Evolutionary conservation across 805 yeast species (phyloP), one percentile per base, ranked within the genome.

Genomic region (Kluyveromyces aestuarii): DNA sequence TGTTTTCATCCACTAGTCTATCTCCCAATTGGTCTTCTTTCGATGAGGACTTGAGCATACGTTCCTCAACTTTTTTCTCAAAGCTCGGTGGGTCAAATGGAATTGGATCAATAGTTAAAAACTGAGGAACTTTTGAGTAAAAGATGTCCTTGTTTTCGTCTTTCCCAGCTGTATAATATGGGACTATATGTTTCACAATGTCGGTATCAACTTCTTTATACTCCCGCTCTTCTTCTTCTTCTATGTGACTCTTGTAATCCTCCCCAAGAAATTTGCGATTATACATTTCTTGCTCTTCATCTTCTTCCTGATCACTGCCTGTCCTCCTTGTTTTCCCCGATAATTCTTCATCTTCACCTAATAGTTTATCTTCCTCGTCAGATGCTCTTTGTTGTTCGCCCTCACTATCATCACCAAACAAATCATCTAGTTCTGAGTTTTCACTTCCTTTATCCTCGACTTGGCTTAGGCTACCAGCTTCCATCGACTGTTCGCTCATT

Each of bases 41-140:
- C 13, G 72, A 69, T 6, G 55, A 40, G 6, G 49, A 48, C 27
- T 56, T 55, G 8, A 49, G 44, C 21, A 72, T 54, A 67, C 77
- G 54, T 61, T 67, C 52, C 60, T 62, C 71, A 56, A 61, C 70
- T 59, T 68, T 72, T 50, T 77, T 80, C 51, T 82, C 72, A 61
- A 84, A 84, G 21, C 66, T 68, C 39, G 72, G 80, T 67, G 93
- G 87, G 55, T 89, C 95, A 66, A 91, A 93, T 37, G 96, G 95
- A 52, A 79, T 78, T 2, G 96, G 85, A 52, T 89, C 95, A 35
- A 90, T 80, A 47, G 79, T 80, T 50, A 93, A 68, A 59, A 87
- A 91, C 18, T 87, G 82, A 2, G 99, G 99, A 51, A 90, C 69
- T 52, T 85, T 83, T 45, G 85, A 77, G 52, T 69, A 67, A 62